Conservation (phyloP, 2,329 filamentous ascomycete species). For the Fusarium newnesense region DNA sequence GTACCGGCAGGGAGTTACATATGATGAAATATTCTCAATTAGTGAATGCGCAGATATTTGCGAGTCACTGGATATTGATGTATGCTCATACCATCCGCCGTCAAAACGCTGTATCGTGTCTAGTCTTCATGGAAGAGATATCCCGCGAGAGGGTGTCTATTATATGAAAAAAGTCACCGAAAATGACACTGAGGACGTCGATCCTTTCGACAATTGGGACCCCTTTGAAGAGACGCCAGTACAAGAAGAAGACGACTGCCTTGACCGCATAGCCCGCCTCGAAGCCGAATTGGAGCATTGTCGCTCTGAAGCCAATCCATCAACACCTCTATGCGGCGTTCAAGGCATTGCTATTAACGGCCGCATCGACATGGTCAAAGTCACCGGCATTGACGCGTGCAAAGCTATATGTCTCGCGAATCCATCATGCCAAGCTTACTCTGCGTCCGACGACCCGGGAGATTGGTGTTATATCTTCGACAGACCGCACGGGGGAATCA, state of each 20-base stretch:
- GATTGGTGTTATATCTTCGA: conserved; percentile 3
- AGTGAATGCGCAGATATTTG: neutral
- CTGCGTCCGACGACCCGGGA: neutral
- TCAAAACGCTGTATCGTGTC: neutral
- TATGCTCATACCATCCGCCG: neutral
- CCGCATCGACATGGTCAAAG: neutral
- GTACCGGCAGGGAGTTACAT: neutral
- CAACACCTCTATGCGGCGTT: neutral
- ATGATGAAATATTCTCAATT: neutral
- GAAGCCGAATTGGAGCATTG: neutral
- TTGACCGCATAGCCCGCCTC: neutral
- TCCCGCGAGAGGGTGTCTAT: neutral
- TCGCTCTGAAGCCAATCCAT: rapidly evolving
- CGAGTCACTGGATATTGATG: neutral
- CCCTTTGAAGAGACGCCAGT: neutral
- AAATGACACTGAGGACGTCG: rapidly evolving
- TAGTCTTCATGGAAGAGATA: neutral
- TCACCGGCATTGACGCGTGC: rapidly evolving
- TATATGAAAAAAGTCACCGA: neutral
- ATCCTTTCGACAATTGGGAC: neutral
- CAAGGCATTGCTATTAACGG: neutral
- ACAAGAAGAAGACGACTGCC: neutral
- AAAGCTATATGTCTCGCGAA: neutral
- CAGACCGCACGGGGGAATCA: neutral
- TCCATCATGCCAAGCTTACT: neutral